These are phyloP conservation scores for Cryptosporidium ryanae DNA, from an alignment of 169 alveolate species.

Conservation along the genomic window DNA sequence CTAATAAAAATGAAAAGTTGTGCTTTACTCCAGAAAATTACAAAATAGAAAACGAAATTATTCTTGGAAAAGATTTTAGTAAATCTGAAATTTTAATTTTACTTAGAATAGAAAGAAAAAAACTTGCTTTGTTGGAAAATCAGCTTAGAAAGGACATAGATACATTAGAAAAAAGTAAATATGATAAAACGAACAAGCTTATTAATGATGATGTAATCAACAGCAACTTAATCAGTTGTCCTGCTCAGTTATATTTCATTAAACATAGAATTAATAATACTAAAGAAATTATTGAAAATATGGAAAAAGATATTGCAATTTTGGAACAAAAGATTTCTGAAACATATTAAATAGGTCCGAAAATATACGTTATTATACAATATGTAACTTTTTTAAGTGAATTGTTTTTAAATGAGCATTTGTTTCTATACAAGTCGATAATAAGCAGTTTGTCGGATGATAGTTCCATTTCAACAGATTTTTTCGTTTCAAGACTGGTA, in stretches of 20 bases:
- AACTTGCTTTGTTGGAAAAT: slow-evolving; percentile 19
- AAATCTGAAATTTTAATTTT: slow-evolving; percentile 41
- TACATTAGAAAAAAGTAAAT: neutral
- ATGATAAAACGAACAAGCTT: neutral
- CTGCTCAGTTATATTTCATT: slow-evolving; percentile 59
- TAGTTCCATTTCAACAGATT: slow-evolving; percentile 31
- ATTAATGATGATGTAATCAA: neutral
- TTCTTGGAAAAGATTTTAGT: slow-evolving; percentile 16
- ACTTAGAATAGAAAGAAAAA: slow-evolving; percentile 37
- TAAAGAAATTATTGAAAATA: slow-evolving; percentile 62
- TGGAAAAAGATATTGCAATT: slow-evolving; percentile 50
- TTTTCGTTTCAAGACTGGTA: slow-evolving; percentile 6
- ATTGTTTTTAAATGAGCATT: slow-evolving; percentile 14
- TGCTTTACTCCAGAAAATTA: slow-evolving; percentile 27
- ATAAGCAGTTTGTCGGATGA: slow-evolving; percentile 43
- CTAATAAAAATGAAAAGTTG: neutral
- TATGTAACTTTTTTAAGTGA: slow-evolving; percentile 37
- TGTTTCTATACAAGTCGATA: slow-evolving; percentile 31
- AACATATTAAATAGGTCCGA: slow-evolving; percentile 61
- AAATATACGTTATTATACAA: slow-evolving; percentile 54
- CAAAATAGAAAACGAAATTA: neutral
- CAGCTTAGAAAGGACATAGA: slow-evolving; percentile 39
- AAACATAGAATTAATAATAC: slow-evolving; percentile 54
- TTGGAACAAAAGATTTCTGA: slow-evolving; percentile 50
- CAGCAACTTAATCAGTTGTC: slow-evolving; percentile 2